phyloP scores from a whole-genome alignment of 2,329 filamentous ascomycete species.

The Aureobasidium zeae region DNA sequence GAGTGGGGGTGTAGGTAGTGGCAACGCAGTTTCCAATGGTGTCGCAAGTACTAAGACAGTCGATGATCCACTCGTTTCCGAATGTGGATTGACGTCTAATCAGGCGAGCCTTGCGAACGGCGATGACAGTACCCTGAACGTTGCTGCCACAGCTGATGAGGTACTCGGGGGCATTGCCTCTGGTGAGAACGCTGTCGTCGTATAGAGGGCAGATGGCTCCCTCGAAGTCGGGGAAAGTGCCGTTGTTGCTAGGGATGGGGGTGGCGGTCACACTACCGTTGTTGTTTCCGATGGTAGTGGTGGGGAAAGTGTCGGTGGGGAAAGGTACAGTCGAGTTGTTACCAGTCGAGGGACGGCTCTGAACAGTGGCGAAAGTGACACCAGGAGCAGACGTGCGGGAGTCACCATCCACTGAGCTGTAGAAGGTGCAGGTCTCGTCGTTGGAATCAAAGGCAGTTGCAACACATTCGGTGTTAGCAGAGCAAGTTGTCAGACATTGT shows the following conservation, averaged over 20 bases:
- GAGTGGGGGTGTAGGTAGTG: constrained; percentile 1
- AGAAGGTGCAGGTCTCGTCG: no score
- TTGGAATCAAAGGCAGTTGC: no score
- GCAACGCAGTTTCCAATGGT: neutral
- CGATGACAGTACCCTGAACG: constrained; percentile 1
- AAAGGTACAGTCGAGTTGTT: neutral
- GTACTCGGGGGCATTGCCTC: constrained; percentile 1
- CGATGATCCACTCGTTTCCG: constrained; percentile 7
- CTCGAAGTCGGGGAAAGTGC: constrained; percentile 1
- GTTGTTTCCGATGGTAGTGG: neutral
- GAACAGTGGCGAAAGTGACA: no score
- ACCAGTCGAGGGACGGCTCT: no score
- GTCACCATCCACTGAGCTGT: no score
- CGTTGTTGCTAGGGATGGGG: constrained; percentile 2
- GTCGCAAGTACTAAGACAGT: constrained; percentile 10
- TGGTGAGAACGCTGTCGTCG: neutral
- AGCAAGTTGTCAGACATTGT: no score
- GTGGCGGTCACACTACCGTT: neutral
- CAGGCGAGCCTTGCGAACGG: constrained; percentile 10
- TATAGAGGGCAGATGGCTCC: constrained; percentile 1
- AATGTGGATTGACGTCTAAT: constrained; percentile 8
- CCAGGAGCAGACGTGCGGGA: no score
- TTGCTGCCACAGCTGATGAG: constrained; percentile 1
- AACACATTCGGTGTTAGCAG: no score
- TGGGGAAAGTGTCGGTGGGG: constrained; percentile 1